Evolutionary conservation across 495 filamentous ascomycete species (phyloP).

Genomic region (Geopyxis carbonaria): DNA sequence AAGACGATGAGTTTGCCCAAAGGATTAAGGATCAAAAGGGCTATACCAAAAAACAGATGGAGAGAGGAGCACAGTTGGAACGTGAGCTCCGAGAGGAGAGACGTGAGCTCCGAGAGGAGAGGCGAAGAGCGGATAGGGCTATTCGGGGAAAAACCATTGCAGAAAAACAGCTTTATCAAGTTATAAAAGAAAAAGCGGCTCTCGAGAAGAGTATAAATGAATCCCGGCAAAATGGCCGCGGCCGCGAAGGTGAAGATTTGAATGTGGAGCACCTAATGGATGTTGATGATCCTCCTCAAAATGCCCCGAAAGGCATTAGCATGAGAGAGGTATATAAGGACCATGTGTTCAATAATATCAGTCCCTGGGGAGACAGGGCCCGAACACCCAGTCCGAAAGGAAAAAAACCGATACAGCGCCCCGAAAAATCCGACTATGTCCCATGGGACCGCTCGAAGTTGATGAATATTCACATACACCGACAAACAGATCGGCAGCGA

Average conservation of each 20-base stretch:
- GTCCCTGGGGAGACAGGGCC: no score
- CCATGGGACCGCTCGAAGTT: conserved; percentile 9
- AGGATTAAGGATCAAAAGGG: conserved; percentile 13
- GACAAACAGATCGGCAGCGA: conserved; percentile 6
- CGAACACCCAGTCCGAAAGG: no score
- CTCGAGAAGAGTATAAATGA: no score
- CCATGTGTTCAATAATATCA: no score
- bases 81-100: conserved; percentile 7
- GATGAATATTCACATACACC: conserved; percentile 21
- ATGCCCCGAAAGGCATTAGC: no score
- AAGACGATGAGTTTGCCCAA: conserved; percentile 6
- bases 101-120: conserved; percentile 5
- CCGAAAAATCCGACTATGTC: no score
- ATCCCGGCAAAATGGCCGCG: no score
- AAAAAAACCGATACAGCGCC: no score
- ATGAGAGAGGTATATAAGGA: no score
- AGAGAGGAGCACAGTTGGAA: conserved; percentile 9
- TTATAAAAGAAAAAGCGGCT: background rate
- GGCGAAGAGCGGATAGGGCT: background rate
- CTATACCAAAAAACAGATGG: conserved; percentile 17
- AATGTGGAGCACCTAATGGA: no score
- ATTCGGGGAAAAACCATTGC: background rate
- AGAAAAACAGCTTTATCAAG: background rate
- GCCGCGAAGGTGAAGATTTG: no score
- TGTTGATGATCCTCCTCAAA: no score